Evolutionary conservation across 495 filamentous ascomycete genomes (phyloP).

Genomic region (Neurospora sp.): DNA sequence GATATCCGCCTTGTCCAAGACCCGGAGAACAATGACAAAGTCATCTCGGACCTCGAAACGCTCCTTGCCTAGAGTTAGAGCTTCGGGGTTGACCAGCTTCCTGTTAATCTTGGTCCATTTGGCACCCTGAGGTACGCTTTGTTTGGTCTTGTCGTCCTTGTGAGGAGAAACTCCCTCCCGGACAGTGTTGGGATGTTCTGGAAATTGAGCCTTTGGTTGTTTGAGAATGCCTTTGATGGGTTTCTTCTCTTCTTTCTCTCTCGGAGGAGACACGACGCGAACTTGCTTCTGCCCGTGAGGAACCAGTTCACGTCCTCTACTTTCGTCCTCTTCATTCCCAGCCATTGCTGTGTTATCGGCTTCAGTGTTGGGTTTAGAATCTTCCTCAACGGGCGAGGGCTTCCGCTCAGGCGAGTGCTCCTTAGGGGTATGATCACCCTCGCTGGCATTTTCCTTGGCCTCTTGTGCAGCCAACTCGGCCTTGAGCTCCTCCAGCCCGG

Average conservation of each 20-base stretch:
- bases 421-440: constrained; percentile 6
- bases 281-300: constrained; percentile 31
- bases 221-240: constrained; percentile 48
- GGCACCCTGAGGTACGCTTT: constrained; percentile 62
- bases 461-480: constrained; percentile 27
- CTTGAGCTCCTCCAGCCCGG: constrained; percentile 35
- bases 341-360: constrained; percentile 14
- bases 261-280: constrained; percentile 46
- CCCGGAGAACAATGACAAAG: constrained; percentile 75
- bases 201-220: constrained; percentile 61
- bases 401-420: constrained; percentile 16
- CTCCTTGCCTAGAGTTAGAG: constrained; percentile 65
- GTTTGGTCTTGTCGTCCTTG: constrained; percentile 67
- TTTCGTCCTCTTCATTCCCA: constrained; percentile 22
- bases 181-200: constrained; percentile 66
- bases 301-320: constrained; percentile 27
- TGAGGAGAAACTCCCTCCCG: constrained; percentile 81
- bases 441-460: neutral
- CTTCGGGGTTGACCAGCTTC: constrained; percentile 71
- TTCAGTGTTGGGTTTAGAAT: constrained; percentile 7
- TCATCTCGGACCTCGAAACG: constrained; percentile 72
- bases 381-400: constrained; percentile 8
- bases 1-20: constrained; percentile 72
- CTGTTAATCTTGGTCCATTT: constrained; percentile 86
- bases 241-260: constrained; percentile 34